phyloP scores from a whole-genome alignment of 2,329 filamentous ascomycete species.

The Calonectria hawksworthii region DNA sequence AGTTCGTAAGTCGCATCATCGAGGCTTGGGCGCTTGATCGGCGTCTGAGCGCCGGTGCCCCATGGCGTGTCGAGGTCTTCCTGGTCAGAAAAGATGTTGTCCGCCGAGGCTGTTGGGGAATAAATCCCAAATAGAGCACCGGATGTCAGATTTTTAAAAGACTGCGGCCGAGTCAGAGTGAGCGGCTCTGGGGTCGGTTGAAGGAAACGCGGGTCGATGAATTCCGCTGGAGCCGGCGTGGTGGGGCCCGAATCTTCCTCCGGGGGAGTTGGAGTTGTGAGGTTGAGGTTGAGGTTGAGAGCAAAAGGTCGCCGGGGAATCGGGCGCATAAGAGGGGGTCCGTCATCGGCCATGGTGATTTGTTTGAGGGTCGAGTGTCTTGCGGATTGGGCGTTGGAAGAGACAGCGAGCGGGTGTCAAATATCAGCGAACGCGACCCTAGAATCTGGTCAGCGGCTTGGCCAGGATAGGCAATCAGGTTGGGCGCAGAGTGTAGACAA shows the following conservation, averaged over 20 bases:
- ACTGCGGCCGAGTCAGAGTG: slow-evolving; percentile 77
- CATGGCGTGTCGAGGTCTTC: slow-evolving; percentile 79
- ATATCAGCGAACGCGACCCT: background rate
- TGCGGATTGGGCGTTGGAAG: background rate
- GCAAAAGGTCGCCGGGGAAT: slow-evolving; percentile 81
- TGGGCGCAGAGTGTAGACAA: slow-evolving; percentile 5
- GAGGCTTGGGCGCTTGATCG: slow-evolving; percentile 60
- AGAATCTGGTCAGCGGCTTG: slow-evolving; percentile 14
- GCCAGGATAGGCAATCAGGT: slow-evolving; percentile 7
- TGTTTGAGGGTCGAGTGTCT: background rate
- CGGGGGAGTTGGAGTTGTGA: slow-evolving; percentile 61
- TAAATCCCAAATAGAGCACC: slow-evolving; percentile 96
- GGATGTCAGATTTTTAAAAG: slow-evolving; percentile 87
- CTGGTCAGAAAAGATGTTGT: slow-evolving; percentile 55
- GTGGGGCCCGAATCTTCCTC: slow-evolving; percentile 47
- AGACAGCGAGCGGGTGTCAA: background rate
- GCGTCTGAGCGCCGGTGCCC: slow-evolving; percentile 83
- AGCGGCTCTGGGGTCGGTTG: slow-evolving; percentile 56
- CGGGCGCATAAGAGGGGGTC: slow-evolving; percentile 75
- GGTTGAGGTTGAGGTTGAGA: slow-evolving; percentile 67
- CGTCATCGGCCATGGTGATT: slow-evolving; percentile 55
- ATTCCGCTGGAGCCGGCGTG: slow-evolving; percentile 40
- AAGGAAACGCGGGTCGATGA: slow-evolving; percentile 52
- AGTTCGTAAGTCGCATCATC: slow-evolving; percentile 62
- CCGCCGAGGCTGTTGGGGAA: slow-evolving; percentile 73